Evolutionary conservation across 2,329 filamentous ascomycete species (phyloP).

Genomic region (Venturia effusa): DNA sequence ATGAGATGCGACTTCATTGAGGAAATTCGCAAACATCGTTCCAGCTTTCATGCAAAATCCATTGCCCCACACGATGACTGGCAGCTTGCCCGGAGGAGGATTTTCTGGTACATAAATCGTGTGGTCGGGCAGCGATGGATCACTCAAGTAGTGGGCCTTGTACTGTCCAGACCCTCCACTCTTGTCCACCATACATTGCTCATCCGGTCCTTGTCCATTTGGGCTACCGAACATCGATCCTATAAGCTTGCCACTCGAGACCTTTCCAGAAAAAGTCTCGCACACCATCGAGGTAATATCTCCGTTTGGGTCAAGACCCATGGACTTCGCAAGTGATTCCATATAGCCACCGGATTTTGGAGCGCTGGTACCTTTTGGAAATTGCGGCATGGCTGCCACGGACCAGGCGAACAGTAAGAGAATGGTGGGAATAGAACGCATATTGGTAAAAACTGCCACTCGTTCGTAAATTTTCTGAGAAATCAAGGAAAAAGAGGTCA

Average conservation of each 20-base stretch:
- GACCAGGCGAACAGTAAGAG: background rate
- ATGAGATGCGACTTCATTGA: slow-evolving; percentile 11
- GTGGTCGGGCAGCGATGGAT: slow-evolving; percentile 5
- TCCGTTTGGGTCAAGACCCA: background rate
- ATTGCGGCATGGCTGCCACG: background rate
- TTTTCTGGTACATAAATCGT: slow-evolving; percentile 10
- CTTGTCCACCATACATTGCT: slow-evolving; percentile 6
- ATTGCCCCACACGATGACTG: slow-evolving; percentile 11
- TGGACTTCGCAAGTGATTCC: background rate
- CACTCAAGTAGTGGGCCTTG: background rate
- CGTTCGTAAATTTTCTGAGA: too few relatives aligned
- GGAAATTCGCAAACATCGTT: slow-evolving; percentile 9
- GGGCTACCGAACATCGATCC: background rate
- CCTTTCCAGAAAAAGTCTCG: background rate
- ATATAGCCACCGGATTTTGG: background rate
- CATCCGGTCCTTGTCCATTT: slow-evolving; percentile 2
- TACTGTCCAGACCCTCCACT: slow-evolving; percentile 6
- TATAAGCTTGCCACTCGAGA: background rate
- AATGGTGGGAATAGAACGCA: background rate
- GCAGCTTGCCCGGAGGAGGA: slow-evolving; percentile 6
- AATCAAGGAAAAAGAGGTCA: too few relatives aligned
- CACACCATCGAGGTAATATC: slow-evolving; percentile 1
- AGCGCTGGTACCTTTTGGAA: background rate
- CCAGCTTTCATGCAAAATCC: slow-evolving; percentile 11
- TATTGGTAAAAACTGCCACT: background rate